Conservation (phyloP, 169 alveolate species). For the Eimeria necatrix region DNA sequence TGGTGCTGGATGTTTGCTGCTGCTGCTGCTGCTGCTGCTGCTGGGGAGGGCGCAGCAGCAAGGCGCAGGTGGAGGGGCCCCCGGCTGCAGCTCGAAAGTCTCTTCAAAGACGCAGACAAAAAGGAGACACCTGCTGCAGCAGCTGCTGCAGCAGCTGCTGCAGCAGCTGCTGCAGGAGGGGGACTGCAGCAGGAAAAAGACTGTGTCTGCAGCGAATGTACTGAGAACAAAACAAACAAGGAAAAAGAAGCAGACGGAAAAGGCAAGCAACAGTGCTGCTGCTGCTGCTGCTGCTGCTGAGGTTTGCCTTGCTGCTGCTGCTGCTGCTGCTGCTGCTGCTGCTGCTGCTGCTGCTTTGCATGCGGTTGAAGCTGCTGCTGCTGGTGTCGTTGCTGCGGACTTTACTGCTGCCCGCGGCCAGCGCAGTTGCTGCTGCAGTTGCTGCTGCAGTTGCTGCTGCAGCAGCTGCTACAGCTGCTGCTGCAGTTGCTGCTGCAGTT, state of each 20-base stretch:
- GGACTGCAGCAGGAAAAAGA: no score
- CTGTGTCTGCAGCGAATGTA: not conserved
- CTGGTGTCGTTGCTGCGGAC: no score
- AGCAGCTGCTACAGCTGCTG: no score
- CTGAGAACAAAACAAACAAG: not conserved
- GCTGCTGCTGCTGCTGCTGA: slow-evolving; percentile 20
- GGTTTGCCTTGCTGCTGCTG: slow-evolving; percentile 8
- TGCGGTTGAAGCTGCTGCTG: not conserved
- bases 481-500: no score
- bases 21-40: slow-evolving; percentile 7
- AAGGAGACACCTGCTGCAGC: not conserved
- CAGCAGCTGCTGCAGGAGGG: no score
- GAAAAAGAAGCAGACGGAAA: not conserved
- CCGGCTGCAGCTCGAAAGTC: not conserved
- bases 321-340: not conserved
- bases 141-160: not conserved
- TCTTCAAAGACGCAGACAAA: not conserved
- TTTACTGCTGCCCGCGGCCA: no score
- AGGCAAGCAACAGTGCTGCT: not conserved
- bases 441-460: no score
- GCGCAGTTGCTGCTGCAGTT: no score
- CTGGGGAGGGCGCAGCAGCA: not conserved
- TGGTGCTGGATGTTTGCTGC: no score
- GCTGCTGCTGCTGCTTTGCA: not conserved
- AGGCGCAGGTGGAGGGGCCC: not conserved